These are phyloP conservation scores for Millerago galiae DNA, from an alignment of 805 yeast genomes.

Conservation along the genomic window DNA sequence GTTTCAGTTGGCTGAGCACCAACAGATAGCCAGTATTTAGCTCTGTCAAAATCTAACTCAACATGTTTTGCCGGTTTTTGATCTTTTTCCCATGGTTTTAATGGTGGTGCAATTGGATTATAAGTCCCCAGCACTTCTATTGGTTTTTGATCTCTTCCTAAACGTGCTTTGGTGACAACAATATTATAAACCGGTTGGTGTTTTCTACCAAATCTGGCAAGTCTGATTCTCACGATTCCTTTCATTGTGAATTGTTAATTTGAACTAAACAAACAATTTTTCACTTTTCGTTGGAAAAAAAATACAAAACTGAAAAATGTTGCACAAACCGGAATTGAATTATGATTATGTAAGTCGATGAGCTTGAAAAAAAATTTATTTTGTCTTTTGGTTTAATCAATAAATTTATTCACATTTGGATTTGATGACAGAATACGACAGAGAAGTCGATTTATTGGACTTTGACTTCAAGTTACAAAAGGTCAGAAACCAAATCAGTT, in stretches of 20 bases:
- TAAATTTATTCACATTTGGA: no score
- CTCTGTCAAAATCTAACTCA: conserved; percentile 76
- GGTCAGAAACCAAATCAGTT: conserved; percentile 63
- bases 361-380: conserved; percentile 7
- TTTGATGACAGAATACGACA: conserved; percentile 8
- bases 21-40: conserved; percentile 95
- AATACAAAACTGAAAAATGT: no score
- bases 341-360: conserved; percentile 1
- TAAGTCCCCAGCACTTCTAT: conserved; percentile 94
- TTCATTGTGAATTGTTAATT: conserved; percentile 28
- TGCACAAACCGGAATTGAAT: no score
- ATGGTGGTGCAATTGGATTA: conserved; percentile 72
- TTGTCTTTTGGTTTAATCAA: not conserved
- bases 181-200: conserved; percentile 87
- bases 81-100: conserved; percentile 53
- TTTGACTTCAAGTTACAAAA: conserved; percentile 56
- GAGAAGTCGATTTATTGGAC: conserved; percentile 21
- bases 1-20: conserved; percentile 93
- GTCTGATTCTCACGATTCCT: conserved; percentile 77
- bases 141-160: conserved; percentile 85
- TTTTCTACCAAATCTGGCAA: conserved; percentile 89
- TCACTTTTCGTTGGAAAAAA: not conserved
- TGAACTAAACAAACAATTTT: not conserved
- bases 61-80: conserved; percentile 68
- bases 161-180: conserved; percentile 69